These are phyloP conservation scores for Blepharisma stoltei DNA, from an alignment of 73 alveolate species.

Conservation along the genomic window DNA sequence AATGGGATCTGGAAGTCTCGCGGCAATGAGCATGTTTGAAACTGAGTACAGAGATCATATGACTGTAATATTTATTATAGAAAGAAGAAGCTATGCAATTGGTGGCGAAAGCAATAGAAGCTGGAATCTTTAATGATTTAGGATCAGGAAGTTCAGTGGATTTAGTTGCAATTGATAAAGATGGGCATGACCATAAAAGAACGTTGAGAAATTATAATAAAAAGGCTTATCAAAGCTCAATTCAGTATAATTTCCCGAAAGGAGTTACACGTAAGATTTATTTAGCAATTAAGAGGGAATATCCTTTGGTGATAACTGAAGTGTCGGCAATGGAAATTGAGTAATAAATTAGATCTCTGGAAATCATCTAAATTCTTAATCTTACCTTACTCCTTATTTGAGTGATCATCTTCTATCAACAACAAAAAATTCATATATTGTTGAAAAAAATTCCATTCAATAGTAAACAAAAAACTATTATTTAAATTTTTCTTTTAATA, in stretches of 20 bases:
- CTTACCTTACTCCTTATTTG: no score
- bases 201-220: conserved; percentile 70
- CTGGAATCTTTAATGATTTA: conserved; percentile 98
- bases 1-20: conserved; percentile 98
- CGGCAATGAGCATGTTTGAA: conserved; percentile 97
- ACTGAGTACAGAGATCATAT: conserved; percentile 87
- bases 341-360: not conserved
- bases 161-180: conserved; percentile 73
- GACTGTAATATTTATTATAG: conserved; percentile 37
- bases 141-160: conserved; percentile 98
- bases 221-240: conserved; percentile 64
- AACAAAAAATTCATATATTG: no score
- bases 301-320: not conserved
- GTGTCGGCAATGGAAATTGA: conserved; percentile 8
- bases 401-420: no score
- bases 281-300: conserved; percentile 41
- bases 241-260: conserved; percentile 62
- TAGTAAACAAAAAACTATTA: no score
- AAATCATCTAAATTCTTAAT: no score
- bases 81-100: conserved; percentile 82
- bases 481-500: no score
- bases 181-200: conserved; percentile 64
- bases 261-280: conserved; percentile 73
- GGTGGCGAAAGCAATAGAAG: conserved; percentile 80
- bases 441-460: no score